Evolutionary conservation across 129 eudicot species (phyloP).

Genomic region (Flaveria trinervia): DNA sequence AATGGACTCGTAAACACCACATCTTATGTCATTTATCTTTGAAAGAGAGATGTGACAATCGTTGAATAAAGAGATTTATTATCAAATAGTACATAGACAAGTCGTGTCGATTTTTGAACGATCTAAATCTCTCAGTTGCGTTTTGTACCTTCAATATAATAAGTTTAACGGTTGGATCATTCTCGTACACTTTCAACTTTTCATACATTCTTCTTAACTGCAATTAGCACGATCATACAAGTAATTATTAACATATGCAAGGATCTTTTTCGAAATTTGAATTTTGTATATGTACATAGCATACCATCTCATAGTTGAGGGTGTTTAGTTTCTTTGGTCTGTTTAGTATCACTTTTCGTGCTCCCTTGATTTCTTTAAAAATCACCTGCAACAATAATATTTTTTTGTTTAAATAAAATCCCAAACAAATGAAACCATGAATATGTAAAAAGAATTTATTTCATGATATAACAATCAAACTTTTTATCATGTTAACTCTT

Average conservation of each 20-base stretch:
- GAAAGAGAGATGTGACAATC: not conserved
- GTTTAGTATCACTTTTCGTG: slow-evolving; percentile 45
- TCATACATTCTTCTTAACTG: slow-evolving; percentile 39
- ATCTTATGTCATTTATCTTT: not conserved
- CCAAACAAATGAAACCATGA: not conserved
- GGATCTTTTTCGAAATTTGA: not conserved
- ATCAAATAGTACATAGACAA: not conserved
- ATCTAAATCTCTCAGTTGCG: not conserved
- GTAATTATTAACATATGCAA: not conserved
- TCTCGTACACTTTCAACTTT: slow-evolving; percentile 38
- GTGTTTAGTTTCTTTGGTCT: slow-evolving; percentile 45
- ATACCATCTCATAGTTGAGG: slow-evolving; percentile 52
- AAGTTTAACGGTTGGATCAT: slow-evolving; percentile 46
- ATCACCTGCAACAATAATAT: slow-evolving; percentile 30
- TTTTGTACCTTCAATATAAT: slow-evolving; percentile 43
- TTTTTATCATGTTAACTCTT: no score
- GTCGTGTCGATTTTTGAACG: not conserved
- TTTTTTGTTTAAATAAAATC: not conserved
- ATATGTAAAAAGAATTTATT: not conserved
- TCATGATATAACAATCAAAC: not conserved
- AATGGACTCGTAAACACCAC: not conserved
- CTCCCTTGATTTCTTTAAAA: slow-evolving; percentile 39
- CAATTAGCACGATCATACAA: not conserved
- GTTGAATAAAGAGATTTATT: not conserved
- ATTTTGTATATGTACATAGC: not conserved